Percentiles rank a stretch among this genome's conserved stretches.
Conservation (phyloP, 2,329 filamentous ascomycete genomes). For the Nemania sp. region DNA sequence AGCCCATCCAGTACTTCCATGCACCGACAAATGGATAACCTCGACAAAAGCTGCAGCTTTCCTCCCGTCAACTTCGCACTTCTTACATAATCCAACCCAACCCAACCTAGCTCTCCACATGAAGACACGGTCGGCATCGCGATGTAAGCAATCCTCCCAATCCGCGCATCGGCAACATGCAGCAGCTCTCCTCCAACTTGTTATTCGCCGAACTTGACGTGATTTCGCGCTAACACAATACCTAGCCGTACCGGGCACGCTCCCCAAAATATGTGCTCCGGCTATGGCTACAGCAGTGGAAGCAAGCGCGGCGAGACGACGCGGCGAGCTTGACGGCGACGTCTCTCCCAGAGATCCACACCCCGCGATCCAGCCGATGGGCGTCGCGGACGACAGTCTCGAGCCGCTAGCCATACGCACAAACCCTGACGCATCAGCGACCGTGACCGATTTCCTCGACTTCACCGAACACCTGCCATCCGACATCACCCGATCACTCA, state of each 20-base stretch:
- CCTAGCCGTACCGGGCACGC: neutral
- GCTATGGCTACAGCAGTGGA: slow-evolving; percentile 30
- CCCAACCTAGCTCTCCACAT: too few species aligned
- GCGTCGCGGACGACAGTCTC: slow-evolving; percentile 43
- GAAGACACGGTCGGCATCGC: too few species aligned
- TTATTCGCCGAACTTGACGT: neutral
- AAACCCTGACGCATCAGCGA: slow-evolving; percentile 69
- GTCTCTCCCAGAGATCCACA: slow-evolving; percentile 43
- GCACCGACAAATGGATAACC: too few species aligned
- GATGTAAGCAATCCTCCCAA: too few species aligned
- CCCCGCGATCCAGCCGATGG: slow-evolving; percentile 13
- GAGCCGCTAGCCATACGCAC: slow-evolving; percentile 55
- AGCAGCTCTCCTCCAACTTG: neutral
- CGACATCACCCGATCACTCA: slow-evolving; percentile 67
- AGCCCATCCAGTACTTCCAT: too few species aligned
- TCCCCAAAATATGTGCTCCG: slow-evolving; percentile 4
- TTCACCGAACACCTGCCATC: slow-evolving; percentile 71
- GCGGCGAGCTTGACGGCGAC: slow-evolving; percentile 32
- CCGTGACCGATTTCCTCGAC: slow-evolving; percentile 71
- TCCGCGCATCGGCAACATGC: too few species aligned
- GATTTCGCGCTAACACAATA: slow-evolving; percentile 14
- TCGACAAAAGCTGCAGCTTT: too few species aligned
- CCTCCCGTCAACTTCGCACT: too few species aligned
- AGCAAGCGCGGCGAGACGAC: slow-evolving; percentile 25
- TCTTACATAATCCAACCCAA: too few species aligned